Evolutionary conservation across 1,139 yeast species (phyloP), one percentile per base, ranked within the genome.

Genomic region (Arxiozyma telluris): DNA sequence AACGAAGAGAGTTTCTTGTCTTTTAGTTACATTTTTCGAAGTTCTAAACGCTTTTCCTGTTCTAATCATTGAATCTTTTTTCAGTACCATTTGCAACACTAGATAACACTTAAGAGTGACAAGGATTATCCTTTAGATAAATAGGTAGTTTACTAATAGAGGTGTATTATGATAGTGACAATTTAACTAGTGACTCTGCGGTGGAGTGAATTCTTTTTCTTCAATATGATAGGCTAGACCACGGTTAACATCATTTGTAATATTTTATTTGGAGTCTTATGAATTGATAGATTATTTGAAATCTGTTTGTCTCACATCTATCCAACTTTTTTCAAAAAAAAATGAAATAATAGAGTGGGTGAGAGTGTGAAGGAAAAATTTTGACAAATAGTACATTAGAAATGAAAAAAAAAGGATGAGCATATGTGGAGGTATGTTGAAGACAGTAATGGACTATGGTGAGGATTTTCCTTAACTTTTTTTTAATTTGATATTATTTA

Each of bases 401-500:
- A 30, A 15, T 12, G 2, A 43, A 22, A 17, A 22, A 21, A 15
- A 43, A 22, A 18, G 22, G 17, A 43, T 43, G n/a, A 3, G n/a
- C 8, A 12, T 34, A 34, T 12, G n/a, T 34, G 4, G 2, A 34
- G 9, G 6, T 34, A 34, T 34, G n/a, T 34, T 15, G n/a, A 15
- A 15, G 39, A n/a, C n/a, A 34, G 39, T 34, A 6, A 34, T 34
- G 6, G 6, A 34, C 39, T 34, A 15, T 34, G 39, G 39, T 34
- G 39, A 34, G n/a, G 39, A 8, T 34, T 34, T 15, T 43, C 25
- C 22, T 22, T 46, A 21, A 25, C 34, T 44, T 46, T 21, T 22
- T 46, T 46, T 30, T n/a, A 34, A 45, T 44, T 25, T 45, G 49
- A 46, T 46, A 46, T 46, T 46, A 45, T 34, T 38, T 46, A 23